Evolutionary conservation across 2,329 filamentous ascomycete species (phyloP).

Genomic region (Penicillium sclerotiorum): DNA sequence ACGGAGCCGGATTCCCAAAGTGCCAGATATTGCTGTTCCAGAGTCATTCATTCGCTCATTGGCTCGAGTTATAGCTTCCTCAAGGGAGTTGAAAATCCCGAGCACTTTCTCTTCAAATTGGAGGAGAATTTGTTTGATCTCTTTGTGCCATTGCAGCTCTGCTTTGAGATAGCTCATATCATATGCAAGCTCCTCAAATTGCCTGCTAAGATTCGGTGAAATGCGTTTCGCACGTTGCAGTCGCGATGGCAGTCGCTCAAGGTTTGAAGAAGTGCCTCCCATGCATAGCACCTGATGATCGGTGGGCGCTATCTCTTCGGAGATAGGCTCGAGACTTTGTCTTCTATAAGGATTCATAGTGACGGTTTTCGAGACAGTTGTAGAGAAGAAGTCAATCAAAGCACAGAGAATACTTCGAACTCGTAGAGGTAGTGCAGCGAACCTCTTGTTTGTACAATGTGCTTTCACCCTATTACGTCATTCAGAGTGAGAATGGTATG

Average conservation of each 20-base stretch:
- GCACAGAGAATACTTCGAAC: too few relatives aligned
- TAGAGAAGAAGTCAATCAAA: too few relatives aligned
- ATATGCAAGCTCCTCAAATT: conserved; percentile 16
- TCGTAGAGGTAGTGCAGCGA: too few relatives aligned
- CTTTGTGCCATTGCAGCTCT: conserved; percentile 22
- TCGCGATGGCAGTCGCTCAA: conserved; percentile 17
- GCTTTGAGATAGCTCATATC: conserved; percentile 18
- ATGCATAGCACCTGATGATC: conserved; percentile 15
- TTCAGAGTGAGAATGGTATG: too few relatives aligned
- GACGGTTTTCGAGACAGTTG: too few relatives aligned
- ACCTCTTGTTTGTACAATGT: too few relatives aligned
- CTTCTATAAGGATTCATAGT: too few relatives aligned
- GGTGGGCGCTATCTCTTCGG: conserved; percentile 14
- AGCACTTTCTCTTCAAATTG: conserved; percentile 14
- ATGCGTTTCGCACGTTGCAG: conserved; percentile 7
- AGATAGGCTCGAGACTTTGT: conserved; percentile 15
- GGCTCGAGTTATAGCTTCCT: conserved; percentile 20
- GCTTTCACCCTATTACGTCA: too few relatives aligned
- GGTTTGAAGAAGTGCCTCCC: conserved; percentile 17
- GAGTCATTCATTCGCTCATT: too few relatives aligned
- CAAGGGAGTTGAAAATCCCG: conserved; percentile 9
- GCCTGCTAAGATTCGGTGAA: not conserved
- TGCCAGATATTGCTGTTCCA: too few relatives aligned
- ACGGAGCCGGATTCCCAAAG: too few relatives aligned
- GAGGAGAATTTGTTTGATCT: conserved; percentile 18